Conservation (phyloP, 2,329 filamentous ascomycete species). For the Alternaria incomplexa region DNA sequence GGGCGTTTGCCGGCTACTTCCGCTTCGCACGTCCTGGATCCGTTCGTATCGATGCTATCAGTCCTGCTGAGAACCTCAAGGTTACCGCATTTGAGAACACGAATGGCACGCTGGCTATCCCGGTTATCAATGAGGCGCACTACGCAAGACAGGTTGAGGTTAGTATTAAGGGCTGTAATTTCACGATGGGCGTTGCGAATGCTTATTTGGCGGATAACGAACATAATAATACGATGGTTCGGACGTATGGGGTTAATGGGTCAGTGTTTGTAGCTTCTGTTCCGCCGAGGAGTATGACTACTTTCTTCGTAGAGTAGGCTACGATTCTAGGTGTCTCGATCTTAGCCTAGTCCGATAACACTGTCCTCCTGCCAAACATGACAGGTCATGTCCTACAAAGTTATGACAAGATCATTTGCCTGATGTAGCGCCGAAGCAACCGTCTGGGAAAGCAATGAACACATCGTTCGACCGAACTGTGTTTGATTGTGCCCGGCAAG, state of each 20-base stretch:
- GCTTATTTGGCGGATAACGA: constrained; percentile 12
- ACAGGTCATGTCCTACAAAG: not conserved
- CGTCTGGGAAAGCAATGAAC: not conserved
- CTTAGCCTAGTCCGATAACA: not conserved
- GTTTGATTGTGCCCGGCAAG: not conserved
- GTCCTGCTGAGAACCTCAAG: constrained; percentile 28
- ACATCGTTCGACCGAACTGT: not conserved
- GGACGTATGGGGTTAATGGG: not conserved
- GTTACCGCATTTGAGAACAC: constrained; percentile 34
- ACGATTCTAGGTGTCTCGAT: not conserved
- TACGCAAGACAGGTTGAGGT: constrained; percentile 9
- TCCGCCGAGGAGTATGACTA: constrained; percentile 3
- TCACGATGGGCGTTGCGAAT: not conserved
- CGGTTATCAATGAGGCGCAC: constrained; percentile 39
- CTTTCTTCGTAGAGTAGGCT: constrained; percentile 9
- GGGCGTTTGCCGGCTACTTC: constrained; percentile 48
- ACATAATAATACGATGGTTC: constrained; percentile 11
- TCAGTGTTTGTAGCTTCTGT: not conserved
- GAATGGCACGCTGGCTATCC: constrained; percentile 35
- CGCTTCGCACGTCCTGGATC: constrained; percentile 47
- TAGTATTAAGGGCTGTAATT: not conserved
- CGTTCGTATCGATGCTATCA: constrained; percentile 37
- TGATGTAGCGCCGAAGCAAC: not conserved
- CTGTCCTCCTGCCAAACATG: not conserved
- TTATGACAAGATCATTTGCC: not conserved